A percentile compares a stretch with the other conserved stretches of the same genome.
These are phyloP conservation scores for Scleromitrula shiraiana DNA, from an alignment of 2,329 filamentous ascomycete species.

Conservation along the genomic window DNA sequence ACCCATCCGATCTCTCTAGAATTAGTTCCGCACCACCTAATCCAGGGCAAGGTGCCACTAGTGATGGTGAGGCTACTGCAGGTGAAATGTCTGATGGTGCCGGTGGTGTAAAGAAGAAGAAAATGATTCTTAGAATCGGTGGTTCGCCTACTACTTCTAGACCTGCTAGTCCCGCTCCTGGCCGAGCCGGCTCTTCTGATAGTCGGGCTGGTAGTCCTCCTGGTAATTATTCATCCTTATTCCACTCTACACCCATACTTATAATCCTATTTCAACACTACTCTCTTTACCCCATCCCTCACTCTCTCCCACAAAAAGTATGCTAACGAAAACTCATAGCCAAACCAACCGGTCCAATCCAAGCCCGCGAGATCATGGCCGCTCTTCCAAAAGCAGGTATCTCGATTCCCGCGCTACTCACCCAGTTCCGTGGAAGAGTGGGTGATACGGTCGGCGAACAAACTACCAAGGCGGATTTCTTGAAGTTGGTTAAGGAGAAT, in stretches of 20 bases:
- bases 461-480: conserved; percentile 48
- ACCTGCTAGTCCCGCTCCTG: conserved; percentile 47
- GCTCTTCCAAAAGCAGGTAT: conserved; percentile 47
- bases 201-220: conserved; percentile 29
- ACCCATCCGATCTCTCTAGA: conserved; percentile 26
- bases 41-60: conserved; percentile 43
- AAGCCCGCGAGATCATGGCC: conserved; percentile 46
- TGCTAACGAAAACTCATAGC: not conserved
- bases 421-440: conserved; percentile 45
- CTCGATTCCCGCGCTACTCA: conserved; percentile 45
- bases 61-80: conserved; percentile 65
- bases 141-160: conserved; percentile 48
- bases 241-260: too few species aligned
- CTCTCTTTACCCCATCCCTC: not conserved
- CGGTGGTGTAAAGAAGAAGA: conserved; percentile 48
- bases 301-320: too few species aligned
- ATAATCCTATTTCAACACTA: too few species aligned
- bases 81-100: conserved; percentile 54
- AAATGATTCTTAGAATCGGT: conserved; percentile 43
- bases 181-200: conserved; percentile 16
- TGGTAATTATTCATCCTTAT: conserved; percentile 14
- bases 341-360: conserved; percentile 31
- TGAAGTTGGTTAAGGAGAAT: conserved; percentile 49
- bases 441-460: conserved; percentile 41
- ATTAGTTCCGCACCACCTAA: conserved; percentile 23